Conservation (phyloP, 192 early-diverging fungal genomes). For the Linnemannia schmuckeri region DNA sequence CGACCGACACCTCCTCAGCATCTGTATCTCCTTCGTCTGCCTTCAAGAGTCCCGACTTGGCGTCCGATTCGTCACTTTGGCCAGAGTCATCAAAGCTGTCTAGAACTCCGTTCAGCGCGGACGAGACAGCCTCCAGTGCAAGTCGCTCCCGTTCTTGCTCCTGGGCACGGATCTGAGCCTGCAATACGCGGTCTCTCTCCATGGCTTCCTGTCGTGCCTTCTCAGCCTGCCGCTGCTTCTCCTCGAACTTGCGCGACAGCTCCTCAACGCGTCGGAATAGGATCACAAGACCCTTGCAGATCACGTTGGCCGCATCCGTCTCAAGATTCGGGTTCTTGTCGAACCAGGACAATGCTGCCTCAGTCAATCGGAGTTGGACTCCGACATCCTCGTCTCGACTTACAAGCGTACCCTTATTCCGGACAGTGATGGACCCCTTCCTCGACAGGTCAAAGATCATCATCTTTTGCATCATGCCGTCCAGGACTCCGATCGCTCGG, state of each 20-base stretch:
- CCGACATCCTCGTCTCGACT: slow-evolving; percentile 42
- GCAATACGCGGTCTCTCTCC: slow-evolving; percentile 5
- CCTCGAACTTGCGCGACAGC: slow-evolving; percentile 52
- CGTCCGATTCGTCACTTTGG: slow-evolving; percentile 36
- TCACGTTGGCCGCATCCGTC: slow-evolving; percentile 47
- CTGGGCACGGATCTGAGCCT: slow-evolving; percentile 22
- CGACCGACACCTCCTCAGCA: slow-evolving; percentile 39
- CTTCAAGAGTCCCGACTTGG: slow-evolving; percentile 46
- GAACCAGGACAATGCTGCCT: slow-evolving; percentile 54
- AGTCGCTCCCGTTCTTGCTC: slow-evolving; percentile 44
- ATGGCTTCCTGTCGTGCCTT: slow-evolving; percentile 19
- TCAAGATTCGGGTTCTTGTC: slow-evolving; percentile 59
- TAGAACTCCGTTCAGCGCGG: slow-evolving; percentile 40
- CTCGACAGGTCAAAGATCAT: slow-evolving; percentile 58
- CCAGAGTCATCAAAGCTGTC: slow-evolving; percentile 27
- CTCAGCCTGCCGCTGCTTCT: slow-evolving; percentile 35
- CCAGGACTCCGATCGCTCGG: slow-evolving; percentile 50
- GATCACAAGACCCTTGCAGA: slow-evolving; percentile 53
- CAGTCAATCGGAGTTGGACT: slow-evolving; percentile 53
- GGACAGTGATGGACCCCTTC: slow-evolving; percentile 45
- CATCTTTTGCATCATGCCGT: slow-evolving; percentile 61
- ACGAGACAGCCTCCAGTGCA: slow-evolving; percentile 45
- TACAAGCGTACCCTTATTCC: slow-evolving; percentile 47
- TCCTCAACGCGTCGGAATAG: slow-evolving; percentile 49
- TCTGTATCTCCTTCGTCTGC: slow-evolving; percentile 49